These are phyloP conservation scores for Toxoplasma gondii DNA, from an alignment of 169 alveolate species.

Conservation along the genomic window DNA sequence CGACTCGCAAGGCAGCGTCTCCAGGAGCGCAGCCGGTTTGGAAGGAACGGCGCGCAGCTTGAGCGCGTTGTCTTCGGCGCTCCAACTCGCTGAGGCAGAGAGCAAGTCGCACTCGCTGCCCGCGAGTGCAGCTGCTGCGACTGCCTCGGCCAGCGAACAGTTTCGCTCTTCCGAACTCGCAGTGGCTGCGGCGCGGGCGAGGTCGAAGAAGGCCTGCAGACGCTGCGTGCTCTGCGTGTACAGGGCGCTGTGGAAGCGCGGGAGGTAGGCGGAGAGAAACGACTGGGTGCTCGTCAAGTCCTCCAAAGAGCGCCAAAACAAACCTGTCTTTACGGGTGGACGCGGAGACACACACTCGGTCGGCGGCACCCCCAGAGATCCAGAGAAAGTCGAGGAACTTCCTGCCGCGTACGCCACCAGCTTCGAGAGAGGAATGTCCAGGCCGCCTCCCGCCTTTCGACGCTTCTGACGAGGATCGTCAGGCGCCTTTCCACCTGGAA, in stretches of 20 bases:
- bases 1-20: not conserved
- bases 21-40: not conserved
- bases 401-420: slow-evolving; percentile 42
- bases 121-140: not conserved
- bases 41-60: not conserved
- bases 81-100: not conserved
- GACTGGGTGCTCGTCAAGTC: slow-evolving; percentile 4
- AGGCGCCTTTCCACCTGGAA: not conserved
- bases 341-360: not conserved
- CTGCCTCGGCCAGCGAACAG: not conserved
- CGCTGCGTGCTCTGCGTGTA: slow-evolving; percentile 5
- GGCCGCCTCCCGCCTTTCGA: not conserved
- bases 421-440: slow-evolving; percentile 14
- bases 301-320: not conserved
- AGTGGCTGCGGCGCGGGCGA: not conserved
- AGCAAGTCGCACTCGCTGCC: not conserved
- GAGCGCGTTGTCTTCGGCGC: not conserved
- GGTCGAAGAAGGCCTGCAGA: slow-evolving; percentile 25
- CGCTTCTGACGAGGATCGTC: slow-evolving; percentile 10
- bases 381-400: not conserved
- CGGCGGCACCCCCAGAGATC: not conserved
- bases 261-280: slow-evolving; percentile 34
- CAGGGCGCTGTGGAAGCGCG: slow-evolving; percentile 18
- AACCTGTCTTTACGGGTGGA: not conserved
- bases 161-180: not conserved